These are phyloP conservation scores for Barbarea vulgaris DNA, from an alignment of 345 rosid genomes.

Conservation along the genomic window DNA sequence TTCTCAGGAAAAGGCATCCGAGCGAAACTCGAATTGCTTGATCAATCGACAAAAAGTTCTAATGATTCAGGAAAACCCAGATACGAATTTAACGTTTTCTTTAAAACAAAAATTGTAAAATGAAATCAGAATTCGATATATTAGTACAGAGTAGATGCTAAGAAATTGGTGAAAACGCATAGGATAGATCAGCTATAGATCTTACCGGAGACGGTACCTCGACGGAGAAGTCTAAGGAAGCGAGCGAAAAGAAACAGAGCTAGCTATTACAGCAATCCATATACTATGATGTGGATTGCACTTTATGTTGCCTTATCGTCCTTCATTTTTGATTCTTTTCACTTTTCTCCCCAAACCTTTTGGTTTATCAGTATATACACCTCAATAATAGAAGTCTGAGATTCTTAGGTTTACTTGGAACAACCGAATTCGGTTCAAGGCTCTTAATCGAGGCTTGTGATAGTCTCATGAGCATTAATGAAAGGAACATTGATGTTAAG, in stretches of 20 bases:
- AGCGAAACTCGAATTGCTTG: neutral
- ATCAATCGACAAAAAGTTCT: constrained; percentile 20
- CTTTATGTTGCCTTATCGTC: constrained; percentile 9
- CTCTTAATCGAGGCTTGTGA: neutral
- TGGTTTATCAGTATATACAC: neutral
- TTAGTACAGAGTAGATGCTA: neutral
- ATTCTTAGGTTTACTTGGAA: constrained; percentile 4
- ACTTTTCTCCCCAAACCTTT: constrained; percentile 14
- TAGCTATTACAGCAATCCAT: constrained; percentile 12
- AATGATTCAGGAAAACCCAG: neutral
- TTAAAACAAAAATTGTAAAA: neutral
- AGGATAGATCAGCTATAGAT: neutral
- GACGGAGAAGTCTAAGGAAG: constrained; percentile 30
- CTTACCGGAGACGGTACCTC: constrained; percentile 16
- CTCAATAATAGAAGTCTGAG: neutral
- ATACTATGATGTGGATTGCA: constrained; percentile 4
- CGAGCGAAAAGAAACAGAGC: neutral
- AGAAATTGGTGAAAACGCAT: neutral
- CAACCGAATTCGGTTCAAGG: neutral
- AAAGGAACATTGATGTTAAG: neutral
- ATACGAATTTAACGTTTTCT: neutral
- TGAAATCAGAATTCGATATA: neutral
- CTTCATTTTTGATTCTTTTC: neutral
- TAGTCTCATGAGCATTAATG: neutral
- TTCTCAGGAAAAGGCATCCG: neutral